Conservation (phyloP, 441 rosid genomes). For the Croton setiger region DNA sequence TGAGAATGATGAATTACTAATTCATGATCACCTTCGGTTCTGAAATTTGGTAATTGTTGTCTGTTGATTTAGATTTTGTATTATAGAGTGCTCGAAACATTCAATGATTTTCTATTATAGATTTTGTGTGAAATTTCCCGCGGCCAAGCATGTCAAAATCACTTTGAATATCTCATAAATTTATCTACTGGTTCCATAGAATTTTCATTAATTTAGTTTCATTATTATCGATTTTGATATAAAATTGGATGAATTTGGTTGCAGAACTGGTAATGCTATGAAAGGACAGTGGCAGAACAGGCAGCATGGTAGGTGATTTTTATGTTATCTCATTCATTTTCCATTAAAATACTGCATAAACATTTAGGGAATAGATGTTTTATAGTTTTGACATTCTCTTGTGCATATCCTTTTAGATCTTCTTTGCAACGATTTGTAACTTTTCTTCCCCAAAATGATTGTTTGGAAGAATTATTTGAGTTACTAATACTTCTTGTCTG, state of each 20-base stretch:
- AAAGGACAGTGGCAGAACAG: constrained; percentile 78
- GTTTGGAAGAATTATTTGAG: neutral
- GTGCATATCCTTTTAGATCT: neutral
- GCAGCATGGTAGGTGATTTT: constrained; percentile 73
- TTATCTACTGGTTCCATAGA: too few species aligned
- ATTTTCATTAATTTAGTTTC: neutral
- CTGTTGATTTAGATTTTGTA: too few species aligned
- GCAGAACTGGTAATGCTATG: constrained; percentile 90
- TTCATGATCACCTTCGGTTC: too few species aligned
- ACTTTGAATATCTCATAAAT: neutral
- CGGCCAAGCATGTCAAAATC: neutral
- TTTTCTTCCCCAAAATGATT: neutral
- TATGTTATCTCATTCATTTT: too few species aligned
- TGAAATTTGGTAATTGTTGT: too few species aligned
- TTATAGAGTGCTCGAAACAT: too few species aligned
- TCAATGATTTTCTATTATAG: too few species aligned
- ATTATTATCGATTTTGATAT: too few species aligned
- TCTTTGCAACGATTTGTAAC: neutral
- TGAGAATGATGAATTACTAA: too few species aligned
- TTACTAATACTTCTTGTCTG: neutral
- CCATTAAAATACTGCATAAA: too few species aligned
- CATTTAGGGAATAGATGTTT: too few species aligned
- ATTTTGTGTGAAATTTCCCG: neutral
- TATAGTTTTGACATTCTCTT: too few species aligned
- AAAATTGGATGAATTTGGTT: constrained; percentile 6